Conservation (phyloP, 208 protist species). For the Jaenimonas drosophilae region DNA sequence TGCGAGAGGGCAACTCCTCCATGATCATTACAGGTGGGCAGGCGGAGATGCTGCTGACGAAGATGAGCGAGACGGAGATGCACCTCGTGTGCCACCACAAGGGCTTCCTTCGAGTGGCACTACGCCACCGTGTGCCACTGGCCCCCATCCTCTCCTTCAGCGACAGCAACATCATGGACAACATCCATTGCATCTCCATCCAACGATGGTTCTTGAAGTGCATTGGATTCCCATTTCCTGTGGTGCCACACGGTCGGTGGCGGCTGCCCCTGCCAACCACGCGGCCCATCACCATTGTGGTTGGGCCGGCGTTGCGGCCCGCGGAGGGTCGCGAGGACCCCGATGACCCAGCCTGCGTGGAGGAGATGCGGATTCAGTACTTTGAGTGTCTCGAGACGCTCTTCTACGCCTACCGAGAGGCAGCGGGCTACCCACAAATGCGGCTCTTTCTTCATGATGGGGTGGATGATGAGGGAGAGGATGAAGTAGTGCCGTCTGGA, state of each 20-base stretch:
- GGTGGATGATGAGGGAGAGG: conserved; percentile 12
- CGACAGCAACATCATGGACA: conserved; percentile 54
- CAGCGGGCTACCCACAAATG: conserved; percentile 56
- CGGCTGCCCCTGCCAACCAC: conserved; percentile 38
- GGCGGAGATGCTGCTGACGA: conserved; percentile 54
- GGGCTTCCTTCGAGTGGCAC: conserved; percentile 50
- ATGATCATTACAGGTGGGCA: conserved; percentile 70
- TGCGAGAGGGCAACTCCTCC: conserved; percentile 25
- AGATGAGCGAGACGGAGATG: conserved; percentile 37
- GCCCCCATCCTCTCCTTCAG: conserved; percentile 61
- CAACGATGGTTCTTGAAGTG: conserved; percentile 44
- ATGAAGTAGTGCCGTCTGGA: too few species aligned
- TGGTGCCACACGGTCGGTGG: conserved; percentile 42
- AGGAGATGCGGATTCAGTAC: conserved; percentile 34
- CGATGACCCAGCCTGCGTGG: conserved; percentile 21
- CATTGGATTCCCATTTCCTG: conserved; percentile 54
- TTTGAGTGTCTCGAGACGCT: conserved; percentile 39
- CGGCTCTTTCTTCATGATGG: conserved; percentile 38
- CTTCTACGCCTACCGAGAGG: conserved; percentile 45
- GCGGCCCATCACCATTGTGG: conserved; percentile 32
- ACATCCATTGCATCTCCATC: conserved; percentile 27
- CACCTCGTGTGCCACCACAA: conserved; percentile 57
- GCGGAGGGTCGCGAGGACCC: conserved; percentile 16
- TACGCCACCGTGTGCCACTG: conserved; percentile 35
- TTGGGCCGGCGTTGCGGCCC: conserved; percentile 42